These are phyloP conservation scores for Oryza australiensis DNA, from an alignment of 176 grass and related monocot genomes.

Conservation along the genomic window DNA sequence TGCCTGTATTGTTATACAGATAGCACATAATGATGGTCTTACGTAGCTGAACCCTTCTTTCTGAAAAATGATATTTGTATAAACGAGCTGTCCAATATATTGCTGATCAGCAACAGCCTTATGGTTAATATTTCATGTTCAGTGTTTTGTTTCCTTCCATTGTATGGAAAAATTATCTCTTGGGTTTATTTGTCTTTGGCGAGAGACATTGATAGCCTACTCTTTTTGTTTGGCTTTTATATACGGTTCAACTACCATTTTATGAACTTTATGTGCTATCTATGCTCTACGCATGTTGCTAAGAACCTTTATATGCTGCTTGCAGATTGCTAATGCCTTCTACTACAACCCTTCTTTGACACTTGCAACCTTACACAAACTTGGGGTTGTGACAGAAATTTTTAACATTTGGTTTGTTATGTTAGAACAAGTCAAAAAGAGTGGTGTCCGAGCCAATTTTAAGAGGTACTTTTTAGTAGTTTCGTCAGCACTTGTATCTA, in stretches of 20 bases:
- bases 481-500: not conserved
- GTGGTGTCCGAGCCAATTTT: slow-evolving; percentile 69
- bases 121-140: not conserved
- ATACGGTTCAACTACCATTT: not conserved
- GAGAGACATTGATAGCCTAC: not conserved
- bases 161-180: not conserved
- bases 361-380: slow-evolving; percentile 67
- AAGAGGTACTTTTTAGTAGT: slow-evolving; percentile 54
- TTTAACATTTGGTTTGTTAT: slow-evolving; percentile 85
- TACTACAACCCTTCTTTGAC: slow-evolving; percentile 81
- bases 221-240: not conserved
- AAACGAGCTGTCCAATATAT: not conserved
- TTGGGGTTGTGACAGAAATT: slow-evolving; percentile 67
- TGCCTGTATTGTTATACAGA: no score
- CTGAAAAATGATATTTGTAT: not conserved
- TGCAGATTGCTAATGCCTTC: slow-evolving; percentile 81
- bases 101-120: not conserved
- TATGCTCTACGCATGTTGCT: slow-evolving; percentile 12
- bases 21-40: no score
- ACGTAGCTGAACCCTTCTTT: no score
- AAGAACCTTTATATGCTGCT: slow-evolving; percentile 29
- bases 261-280: slow-evolving; percentile 2
- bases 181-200: not conserved
- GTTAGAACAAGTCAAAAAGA: slow-evolving; percentile 80
- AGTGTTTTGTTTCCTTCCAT: not conserved